Base-by-base conservation (phyloP, 2,329 filamentous ascomycete genomes). In the Helotiales sp. region DNA sequence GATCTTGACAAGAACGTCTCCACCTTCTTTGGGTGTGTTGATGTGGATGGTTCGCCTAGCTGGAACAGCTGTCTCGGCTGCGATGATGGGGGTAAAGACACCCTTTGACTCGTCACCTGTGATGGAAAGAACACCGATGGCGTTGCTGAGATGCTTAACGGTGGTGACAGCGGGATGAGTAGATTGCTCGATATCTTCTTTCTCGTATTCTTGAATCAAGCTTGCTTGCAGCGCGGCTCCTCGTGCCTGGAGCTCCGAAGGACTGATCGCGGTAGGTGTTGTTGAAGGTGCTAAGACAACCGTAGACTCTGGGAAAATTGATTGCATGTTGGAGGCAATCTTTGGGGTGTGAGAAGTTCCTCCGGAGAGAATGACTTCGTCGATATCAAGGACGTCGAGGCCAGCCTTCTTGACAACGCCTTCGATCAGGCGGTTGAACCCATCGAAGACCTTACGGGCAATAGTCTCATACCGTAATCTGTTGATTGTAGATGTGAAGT, bases 201-300 rank as follows among this genome's bases (percentile, higher is more conserved):
- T 82, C 69, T 99, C 95, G 75, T 96, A 99, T 75, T 96, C 93
- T 75, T 93, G 87, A 74, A 99, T 91, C 63, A 99, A 80, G 60
- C 88, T 96, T 34, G 95, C 95, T 78, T 99, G 95, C 68, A 99
- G 91, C 30, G 95, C 93, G 60, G 95, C 95, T 71, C 95, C 95
- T 63, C 95, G 87, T 62, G 90, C 89, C 69, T 88, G 81, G 55
- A 97, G 83, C 78, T 98, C 93, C 3, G 91, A 95, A 63, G 95
- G 95, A 83, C 98, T 98, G 77, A 98, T 86, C 62, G 93, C 89
- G 25, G 80, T 81, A 36, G 88, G 69, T 65, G 80, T 85, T 54
- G 93, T 96, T 57, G 92, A 87, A 44, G 93, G 95, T 1, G 95
- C 90, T 63, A 93, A 82, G 68, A 99, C 84, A 47, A 77, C 77